A percentile compares a stretch with the other conserved stretches of the same genome.
Evolutionary conservation across 805 yeast genomes (phyloP).

Genomic region (Candida ortonii): DNA sequence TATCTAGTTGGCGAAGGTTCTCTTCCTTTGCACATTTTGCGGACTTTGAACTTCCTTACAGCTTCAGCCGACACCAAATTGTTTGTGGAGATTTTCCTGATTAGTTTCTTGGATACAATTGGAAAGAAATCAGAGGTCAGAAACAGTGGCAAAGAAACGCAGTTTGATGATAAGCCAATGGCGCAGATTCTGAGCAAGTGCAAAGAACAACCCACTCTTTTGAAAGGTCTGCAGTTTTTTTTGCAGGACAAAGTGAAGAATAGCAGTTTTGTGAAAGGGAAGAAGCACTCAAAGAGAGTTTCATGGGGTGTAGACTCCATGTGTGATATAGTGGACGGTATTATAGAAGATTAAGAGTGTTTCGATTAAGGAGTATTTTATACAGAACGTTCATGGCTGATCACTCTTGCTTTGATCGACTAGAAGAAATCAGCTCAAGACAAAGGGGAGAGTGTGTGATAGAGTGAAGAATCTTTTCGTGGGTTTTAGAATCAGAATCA

Average conservation of each 20-base stretch:
- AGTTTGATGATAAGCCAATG: conserved; percentile 33
- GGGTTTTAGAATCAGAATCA: background rate
- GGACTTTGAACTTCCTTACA: conserved; percentile 70
- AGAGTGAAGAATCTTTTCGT: background rate
- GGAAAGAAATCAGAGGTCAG: conserved; percentile 60
- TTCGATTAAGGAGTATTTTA: background rate
- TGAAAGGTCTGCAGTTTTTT: conserved; percentile 67
- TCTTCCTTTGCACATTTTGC: conserved; percentile 68
- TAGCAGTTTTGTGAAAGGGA: conserved; percentile 50
- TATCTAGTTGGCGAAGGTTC: conserved; percentile 68
- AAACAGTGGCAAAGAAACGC: conserved; percentile 39
- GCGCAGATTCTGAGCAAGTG: conserved; percentile 45
- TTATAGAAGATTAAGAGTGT: conserved; percentile 14
- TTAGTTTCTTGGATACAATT: conserved; percentile 60
- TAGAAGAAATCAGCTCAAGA: no score
- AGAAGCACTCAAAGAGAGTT: conserved; percentile 53
- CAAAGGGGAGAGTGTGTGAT: no score
- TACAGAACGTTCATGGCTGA: no score
- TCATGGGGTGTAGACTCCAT: conserved; percentile 64
- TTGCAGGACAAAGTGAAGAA: conserved; percentile 44
- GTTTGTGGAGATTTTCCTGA: conserved; percentile 71
- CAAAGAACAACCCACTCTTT: conserved; percentile 52
- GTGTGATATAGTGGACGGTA: conserved; percentile 50
- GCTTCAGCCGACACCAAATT: conserved; percentile 57
- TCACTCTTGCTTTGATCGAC: no score